phyloP scores from a whole-genome alignment of 2,329 filamentous ascomycete species.

The Trichoderma atroviride region DNA sequence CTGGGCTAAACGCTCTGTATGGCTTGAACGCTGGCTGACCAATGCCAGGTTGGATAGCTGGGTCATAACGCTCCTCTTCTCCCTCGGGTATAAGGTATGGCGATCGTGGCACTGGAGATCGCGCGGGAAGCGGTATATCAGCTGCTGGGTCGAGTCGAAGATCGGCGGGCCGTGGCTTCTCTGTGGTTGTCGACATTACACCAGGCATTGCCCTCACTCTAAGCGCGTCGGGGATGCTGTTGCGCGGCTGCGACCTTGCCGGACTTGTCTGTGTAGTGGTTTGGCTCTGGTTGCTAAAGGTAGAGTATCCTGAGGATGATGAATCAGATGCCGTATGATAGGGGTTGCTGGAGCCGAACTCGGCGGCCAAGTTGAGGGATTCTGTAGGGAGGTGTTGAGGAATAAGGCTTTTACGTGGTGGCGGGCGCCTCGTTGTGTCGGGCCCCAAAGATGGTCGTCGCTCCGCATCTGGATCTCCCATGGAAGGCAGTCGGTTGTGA shows the following conservation, averaged over 20 bases:
- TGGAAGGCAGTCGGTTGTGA: constrained; percentile 35
- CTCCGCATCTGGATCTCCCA: constrained; percentile 32
- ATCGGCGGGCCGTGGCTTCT: constrained; percentile 37
- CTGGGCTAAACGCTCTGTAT: constrained; percentile 26
- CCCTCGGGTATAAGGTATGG: constrained; percentile 35
- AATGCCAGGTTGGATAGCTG: constrained; percentile 32
- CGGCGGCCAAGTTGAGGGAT: constrained; percentile 59
- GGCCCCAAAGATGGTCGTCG: constrained; percentile 47
- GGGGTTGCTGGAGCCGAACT: constrained; percentile 64
- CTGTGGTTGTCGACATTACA: constrained; percentile 58
- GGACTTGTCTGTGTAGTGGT: constrained; percentile 61
- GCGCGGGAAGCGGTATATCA: constrained; percentile 33
- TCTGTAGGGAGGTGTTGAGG: constrained; percentile 42
- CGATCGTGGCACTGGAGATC: constrained; percentile 36
- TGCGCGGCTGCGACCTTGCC: constrained; percentile 38
- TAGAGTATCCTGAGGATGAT: constrained; percentile 65
- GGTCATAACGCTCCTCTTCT: constrained; percentile 30
- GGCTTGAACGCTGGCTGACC: constrained; percentile 27
- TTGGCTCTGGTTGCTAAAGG: constrained; percentile 59
- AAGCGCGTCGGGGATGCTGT: constrained; percentile 47
- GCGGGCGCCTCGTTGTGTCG: constrained; percentile 56
- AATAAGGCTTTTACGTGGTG: constrained; percentile 54
- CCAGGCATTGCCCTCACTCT: constrained; percentile 58
- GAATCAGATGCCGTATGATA: constrained; percentile 68
- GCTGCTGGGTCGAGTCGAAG: constrained; percentile 41